A percentile compares a stretch with the other conserved stretches of the same genome.
Conservation (phyloP, 805 yeast genomes). For the Candida vaughaniae region DNA sequence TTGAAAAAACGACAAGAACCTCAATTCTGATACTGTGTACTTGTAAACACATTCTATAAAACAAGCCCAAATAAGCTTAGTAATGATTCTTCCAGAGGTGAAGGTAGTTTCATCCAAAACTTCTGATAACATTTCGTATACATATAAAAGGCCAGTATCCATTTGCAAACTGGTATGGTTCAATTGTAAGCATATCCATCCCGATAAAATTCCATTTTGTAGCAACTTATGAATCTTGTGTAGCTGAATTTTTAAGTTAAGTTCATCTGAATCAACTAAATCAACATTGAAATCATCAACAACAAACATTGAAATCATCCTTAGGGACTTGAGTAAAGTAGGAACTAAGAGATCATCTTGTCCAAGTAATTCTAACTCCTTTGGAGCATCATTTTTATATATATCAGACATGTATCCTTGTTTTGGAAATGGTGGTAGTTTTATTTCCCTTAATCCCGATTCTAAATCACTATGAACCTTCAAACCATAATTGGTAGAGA, state of each 20-base stretch:
- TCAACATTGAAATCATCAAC: conserved; percentile 7
- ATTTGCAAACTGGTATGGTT: not conserved
- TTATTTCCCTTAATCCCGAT: not conserved
- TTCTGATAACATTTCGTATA: not conserved
- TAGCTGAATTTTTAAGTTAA: conserved; percentile 3
- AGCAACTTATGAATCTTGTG: conserved; percentile 3
- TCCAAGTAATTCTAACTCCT: not conserved
- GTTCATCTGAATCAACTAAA: not conserved
- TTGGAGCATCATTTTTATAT: conserved; percentile 2
- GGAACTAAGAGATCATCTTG: conserved; percentile 1
- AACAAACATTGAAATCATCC: conserved; percentile 9
- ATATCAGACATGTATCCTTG: conserved; percentile 5
- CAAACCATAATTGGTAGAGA: not conserved
- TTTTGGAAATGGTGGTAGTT: conserved; percentile 13
- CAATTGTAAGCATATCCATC: not conserved
- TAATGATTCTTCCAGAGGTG: not conserved
- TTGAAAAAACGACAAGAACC: not conserved
- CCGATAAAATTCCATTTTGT: conserved; percentile 1
- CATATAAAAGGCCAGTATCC: not conserved
- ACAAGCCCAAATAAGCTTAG: conserved; percentile 1
- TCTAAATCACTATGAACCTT: not conserved
- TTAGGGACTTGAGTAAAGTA: conserved; percentile 5
- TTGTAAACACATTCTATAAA: not conserved
- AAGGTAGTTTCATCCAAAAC: not conserved
- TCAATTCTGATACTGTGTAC: conserved; percentile 1